Base-by-base conservation (phyloP, 768 basidiomycete genomes). In the Hygrophorus russula region DNA sequence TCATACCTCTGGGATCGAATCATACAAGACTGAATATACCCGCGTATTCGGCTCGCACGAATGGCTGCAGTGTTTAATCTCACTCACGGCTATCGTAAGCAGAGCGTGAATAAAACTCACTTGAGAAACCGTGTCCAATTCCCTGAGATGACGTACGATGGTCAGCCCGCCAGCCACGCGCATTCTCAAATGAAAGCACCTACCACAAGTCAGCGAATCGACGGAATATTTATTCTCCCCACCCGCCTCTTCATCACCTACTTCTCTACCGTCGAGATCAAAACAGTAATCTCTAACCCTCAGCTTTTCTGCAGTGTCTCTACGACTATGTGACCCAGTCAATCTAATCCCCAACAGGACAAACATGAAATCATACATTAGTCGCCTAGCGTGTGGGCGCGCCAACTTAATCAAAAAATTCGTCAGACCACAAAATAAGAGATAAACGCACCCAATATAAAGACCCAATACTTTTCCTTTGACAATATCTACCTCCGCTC, bases 111-210 rank as follows among this genome's bases (percentile, higher is more conserved):
- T 28, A 15, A 19, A 9, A 56, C 77, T 46, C 49, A 81, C 82
- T 84, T 85, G 27, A 84, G 63, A 48, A 84, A 85, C 3, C 81
- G 70, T 6, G 80, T 79, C 82, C 82, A 85, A 50, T 84, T 85
- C 5, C 82, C 82, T 82, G 48, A 18, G 39, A 39, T 36, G 30
- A 30, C 12, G 24, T 3, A 17, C 35, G 50, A 42, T n/a, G 20
- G 32, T 31, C 20, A 37, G 20, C 30, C 33, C 4, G 54, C 35
- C 44, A 29, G 33, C 36, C 24, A 28, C 15, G 41, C 24, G 6
- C 32, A 39, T 13, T 8, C 39, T 13, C 19, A 14, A 19, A 5
- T n/a, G 8, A 14, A 39, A 2, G 8, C 5, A 46, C 74, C 35
- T 41, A 78, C 82, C 82, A 48, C 56, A 63, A 1, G 52, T 53